Evolutionary conservation across 2,329 filamentous ascomycete species (phyloP).

Genomic region (Scytalidium sp.): DNA sequence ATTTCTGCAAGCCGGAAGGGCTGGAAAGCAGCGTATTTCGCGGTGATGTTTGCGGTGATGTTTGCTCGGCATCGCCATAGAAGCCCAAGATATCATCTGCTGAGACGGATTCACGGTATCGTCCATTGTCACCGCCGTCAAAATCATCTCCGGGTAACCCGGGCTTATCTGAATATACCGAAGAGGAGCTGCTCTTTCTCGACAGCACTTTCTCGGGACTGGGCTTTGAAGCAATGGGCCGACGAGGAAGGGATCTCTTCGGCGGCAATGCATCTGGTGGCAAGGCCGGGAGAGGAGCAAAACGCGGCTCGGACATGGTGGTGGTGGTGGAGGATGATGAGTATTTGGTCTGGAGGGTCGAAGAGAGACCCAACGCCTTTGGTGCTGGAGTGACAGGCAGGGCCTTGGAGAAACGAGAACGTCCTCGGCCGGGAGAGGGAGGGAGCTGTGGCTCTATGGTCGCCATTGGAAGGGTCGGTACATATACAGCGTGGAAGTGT

Average conservation of each 20-base stretch:
- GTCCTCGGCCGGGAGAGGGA: constrained; percentile 17
- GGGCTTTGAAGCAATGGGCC: constrained; percentile 18
- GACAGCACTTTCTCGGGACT: constrained; percentile 12
- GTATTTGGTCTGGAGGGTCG: not conserved
- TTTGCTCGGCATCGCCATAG: not conserved
- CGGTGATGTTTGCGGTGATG: constrained; percentile 6
- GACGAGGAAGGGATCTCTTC: constrained; percentile 19
- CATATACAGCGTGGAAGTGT: not conserved
- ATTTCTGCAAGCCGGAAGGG: constrained; percentile 15
- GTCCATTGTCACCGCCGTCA: constrained; percentile 15
- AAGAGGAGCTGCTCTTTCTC: constrained; percentile 17
- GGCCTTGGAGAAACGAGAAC: constrained; percentile 22
- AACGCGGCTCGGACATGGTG: constrained; percentile 6
- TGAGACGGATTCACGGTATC: constrained; percentile 4
- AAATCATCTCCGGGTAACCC: constrained; percentile 16
- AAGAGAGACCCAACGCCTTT: not conserved
- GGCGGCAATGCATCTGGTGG: constrained; percentile 12
- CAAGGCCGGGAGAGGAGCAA: constrained; percentile 18
- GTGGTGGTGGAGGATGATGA: constrained; percentile 3
- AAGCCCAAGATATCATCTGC: not conserved
- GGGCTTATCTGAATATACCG: constrained; percentile 22
- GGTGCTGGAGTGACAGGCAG: constrained; percentile 13
- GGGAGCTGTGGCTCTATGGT: constrained; percentile 9
- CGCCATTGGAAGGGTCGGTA: not conserved
- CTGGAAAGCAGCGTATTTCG: constrained; percentile 12